Evolutionary conservation across 192 early-diverging fungal species (phyloP).

Genomic region (Thamnidium elegans): DNA sequence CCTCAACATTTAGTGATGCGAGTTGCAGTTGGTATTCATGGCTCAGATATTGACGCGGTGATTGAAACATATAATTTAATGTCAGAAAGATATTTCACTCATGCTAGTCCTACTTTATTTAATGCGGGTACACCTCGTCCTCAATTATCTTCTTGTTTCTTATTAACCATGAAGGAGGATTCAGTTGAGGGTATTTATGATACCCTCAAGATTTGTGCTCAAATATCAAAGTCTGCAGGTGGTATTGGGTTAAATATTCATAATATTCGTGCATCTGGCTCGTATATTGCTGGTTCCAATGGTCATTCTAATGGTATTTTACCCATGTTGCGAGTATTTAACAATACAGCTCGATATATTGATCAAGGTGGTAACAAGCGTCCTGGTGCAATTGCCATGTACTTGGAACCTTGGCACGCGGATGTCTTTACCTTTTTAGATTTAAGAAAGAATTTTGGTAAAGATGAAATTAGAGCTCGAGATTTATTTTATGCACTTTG

Average conservation of each 20-base stretch:
- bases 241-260: constrained; percentile 98
- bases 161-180: constrained; percentile 95
- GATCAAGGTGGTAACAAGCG: constrained; percentile 99
- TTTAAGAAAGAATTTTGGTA: constrained; percentile 95
- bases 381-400: constrained; percentile 96
- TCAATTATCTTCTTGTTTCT: constrained; percentile 93
- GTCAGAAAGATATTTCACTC: constrained; percentile 93
- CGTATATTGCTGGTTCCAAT: constrained; percentile 98
- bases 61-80: constrained; percentile 95
- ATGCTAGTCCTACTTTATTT: constrained; percentile 96
- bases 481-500: constrained; percentile 97
- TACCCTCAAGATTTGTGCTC: constrained; percentile 94
- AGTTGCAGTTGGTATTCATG: constrained; percentile 95
- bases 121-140: constrained; percentile 96
- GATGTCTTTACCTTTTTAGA: constrained; percentile 97
- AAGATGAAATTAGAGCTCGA: constrained; percentile 95
- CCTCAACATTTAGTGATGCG: constrained; percentile 99
- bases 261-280: constrained; percentile 91
- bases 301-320: constrained; percentile 95
- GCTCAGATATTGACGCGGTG: constrained; percentile 78
- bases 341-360: constrained; percentile 98
- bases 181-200: constrained; percentile 98
- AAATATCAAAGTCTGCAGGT: constrained; percentile 97
- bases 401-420: constrained; percentile 98
- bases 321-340: constrained; percentile 97